phyloP scores from a whole-genome alignment of 371 early-diverging fungal species.

The Fennellomyces sp. region DNA sequence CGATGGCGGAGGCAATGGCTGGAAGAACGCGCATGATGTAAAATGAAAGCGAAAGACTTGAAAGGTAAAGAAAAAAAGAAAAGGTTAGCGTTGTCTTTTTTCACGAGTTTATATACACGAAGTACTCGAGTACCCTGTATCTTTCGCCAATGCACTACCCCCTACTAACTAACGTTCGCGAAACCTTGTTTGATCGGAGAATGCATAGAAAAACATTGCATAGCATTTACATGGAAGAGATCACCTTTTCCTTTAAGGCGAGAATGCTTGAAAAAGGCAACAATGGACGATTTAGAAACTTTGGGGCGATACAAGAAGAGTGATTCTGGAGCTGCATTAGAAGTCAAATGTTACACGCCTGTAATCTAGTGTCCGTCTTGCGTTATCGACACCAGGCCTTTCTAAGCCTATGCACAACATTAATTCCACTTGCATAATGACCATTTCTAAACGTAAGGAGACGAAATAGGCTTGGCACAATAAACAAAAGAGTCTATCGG shows the following conservation, averaged over 20 bases:
- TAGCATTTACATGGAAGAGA: background rate
- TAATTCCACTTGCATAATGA: too few species aligned
- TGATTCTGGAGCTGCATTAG: background rate
- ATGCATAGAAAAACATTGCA: background rate
- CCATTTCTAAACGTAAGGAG: too few species aligned
- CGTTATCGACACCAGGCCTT: too few species aligned
- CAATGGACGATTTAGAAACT: conserved; percentile 7
- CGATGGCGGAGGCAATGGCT: conserved; percentile 1
- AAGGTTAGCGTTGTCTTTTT: background rate
- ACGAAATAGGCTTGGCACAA: too few species aligned
- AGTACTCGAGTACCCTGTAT: too few species aligned
- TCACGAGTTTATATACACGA: too few species aligned
- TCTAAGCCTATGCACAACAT: too few species aligned
- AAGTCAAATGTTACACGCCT: conserved; percentile 2
- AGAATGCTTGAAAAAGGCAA: conserved; percentile 7
- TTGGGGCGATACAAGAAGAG: background rate
- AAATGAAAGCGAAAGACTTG: too few species aligned
- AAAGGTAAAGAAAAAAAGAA: background rate
- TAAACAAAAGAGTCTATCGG: too few species aligned
- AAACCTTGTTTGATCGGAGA: background rate
- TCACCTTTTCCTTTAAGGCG: background rate
- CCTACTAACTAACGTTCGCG: too few species aligned
- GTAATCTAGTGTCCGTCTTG: background rate
- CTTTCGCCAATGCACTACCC: too few species aligned
- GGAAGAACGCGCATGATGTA: conserved; percentile 5